Evolutionary conservation across 176 grass and related monocot genomes (phyloP).

Genomic region (Dactylis glomerata): DNA sequence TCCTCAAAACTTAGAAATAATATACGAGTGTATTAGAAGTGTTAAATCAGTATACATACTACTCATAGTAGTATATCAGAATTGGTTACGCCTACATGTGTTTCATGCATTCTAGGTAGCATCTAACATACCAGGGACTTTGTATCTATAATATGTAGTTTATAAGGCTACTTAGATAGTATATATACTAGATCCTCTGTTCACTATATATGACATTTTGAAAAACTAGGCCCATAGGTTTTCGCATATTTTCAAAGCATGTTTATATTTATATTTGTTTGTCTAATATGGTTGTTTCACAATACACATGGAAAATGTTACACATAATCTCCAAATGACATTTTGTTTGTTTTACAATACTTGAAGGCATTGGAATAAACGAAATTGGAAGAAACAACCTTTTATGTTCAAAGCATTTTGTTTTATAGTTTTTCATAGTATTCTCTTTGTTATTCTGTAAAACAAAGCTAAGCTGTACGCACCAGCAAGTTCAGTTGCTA

Average conservation of each 20-base stretch:
- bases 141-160: background rate
- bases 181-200: background rate
- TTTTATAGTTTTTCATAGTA: background rate
- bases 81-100: background rate
- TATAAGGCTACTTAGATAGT: background rate
- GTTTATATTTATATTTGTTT: background rate
- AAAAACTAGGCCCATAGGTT: too few relatives aligned
- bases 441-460: constrained; percentile 7
- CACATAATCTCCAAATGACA: background rate
- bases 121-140: background rate
- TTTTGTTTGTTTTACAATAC: constrained; percentile 9
- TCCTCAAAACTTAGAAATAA: background rate
- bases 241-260: background rate
- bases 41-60: background rate
- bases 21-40: background rate
- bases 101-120: background rate
- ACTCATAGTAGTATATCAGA: background rate
- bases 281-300: constrained; percentile 19
- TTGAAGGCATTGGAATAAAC: background rate
- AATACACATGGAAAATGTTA: constrained; percentile 4
- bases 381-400: background rate
- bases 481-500: background rate
- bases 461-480: background rate
- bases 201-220: too few relatives aligned
- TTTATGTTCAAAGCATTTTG: background rate